Conservation (phyloP, 2,329 filamentous ascomycete genomes). For the Chaetomium olivaceum region DNA sequence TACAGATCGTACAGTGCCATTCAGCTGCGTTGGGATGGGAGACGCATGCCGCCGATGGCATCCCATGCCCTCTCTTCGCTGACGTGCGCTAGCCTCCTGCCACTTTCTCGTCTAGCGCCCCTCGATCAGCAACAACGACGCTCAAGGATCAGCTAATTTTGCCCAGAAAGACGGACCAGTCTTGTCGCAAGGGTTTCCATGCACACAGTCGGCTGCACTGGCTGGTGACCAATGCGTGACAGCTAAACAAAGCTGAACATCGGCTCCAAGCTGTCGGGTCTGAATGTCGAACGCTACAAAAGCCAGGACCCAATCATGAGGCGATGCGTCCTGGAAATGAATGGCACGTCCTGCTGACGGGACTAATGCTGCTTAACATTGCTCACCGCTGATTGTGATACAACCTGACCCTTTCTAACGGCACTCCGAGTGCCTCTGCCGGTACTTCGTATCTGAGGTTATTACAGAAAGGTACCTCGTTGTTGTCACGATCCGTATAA, state of each 20-base stretch:
- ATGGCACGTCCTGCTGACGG: not conserved
- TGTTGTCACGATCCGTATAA: not conserved
- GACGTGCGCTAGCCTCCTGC: not conserved
- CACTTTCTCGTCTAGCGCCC: not conserved
- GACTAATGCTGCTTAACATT: not conserved
- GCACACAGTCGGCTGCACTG: constrained; percentile 4
- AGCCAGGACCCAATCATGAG: constrained; percentile 10
- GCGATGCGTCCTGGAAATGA: not conserved
- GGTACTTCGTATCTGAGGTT: not conserved
- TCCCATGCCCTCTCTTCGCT: not conserved
- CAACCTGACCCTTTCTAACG: not conserved
- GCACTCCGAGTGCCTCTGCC: not conserved
- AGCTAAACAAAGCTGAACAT: constrained; percentile 18
- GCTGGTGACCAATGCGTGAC: not conserved
- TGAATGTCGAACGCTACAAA: not conserved
- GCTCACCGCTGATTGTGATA: not conserved
- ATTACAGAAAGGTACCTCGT: too few relatives aligned
- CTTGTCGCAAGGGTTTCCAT: not conserved
- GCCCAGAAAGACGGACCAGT: not conserved
- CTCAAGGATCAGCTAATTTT: constrained; percentile 1
- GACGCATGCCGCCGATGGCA: not conserved
- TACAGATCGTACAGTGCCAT: not conserved
- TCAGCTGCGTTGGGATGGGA: not conserved
- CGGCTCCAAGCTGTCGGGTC: constrained; percentile 33
- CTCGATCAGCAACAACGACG: not conserved